Evolutionary conservation across 257 asterid genomes (phyloP), one percentile per base, ranked within the genome.

Genomic region (Capsicum pubescens): DNA sequence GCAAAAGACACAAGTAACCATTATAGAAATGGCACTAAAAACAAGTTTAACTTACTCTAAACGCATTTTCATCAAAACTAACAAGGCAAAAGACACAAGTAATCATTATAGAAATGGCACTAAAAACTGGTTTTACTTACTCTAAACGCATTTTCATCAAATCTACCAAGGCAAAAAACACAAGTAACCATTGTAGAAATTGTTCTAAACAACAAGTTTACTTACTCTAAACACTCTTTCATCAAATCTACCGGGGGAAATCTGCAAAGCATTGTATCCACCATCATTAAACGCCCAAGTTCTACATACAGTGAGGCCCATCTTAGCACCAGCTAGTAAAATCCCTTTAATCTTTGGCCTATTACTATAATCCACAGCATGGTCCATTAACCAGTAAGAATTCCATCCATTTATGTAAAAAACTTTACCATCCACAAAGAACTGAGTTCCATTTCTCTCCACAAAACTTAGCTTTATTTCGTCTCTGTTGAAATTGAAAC

Each of bases 221-320:
- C 97, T 90, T 93, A 95, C 99, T 82, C 94, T 92, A 85, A 97
- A 97, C 1, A 93, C 98, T 85, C 88, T 86, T 85, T 93, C 98
- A 56, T 95, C 93, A 86, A 90, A 97, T 88, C 89, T 91, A 54
- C 98, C 99, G 0, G 99, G 99, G 64, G 98, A 87, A 87, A 93
- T 88, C 84, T 95, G 99, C 48, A 96, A 92, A 66, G 98, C 99
- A 86, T 96, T 96, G 81, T 95, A 96, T 71, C 89, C 98, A 87
- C 98, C 99, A 70, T 95, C 99, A 89, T 90, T 96, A 90, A 96
- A 96, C 80, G 98, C 98, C 99, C 99, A 96, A 84, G 99, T 91
- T 89, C 99, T 91, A 79, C 98, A 96, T 3, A 96, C 98, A 84
- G 98, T 96, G 58, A 96, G 94, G 0, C 99, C 99, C 99, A 96